Evolutionary conservation across 805 yeast species (phyloP).

Genomic region (Kodamaea lidongshanica): DNA sequence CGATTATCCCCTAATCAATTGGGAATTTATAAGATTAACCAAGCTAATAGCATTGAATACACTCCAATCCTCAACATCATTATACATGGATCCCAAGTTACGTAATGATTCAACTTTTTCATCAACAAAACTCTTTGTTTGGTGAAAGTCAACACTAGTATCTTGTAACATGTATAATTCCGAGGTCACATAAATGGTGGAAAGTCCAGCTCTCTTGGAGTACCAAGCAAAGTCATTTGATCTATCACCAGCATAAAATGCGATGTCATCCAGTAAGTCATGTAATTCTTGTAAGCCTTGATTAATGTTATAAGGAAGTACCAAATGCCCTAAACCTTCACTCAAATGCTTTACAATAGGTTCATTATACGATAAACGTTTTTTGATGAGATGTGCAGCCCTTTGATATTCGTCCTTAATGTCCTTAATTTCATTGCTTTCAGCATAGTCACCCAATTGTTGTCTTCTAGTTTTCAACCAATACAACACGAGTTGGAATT

Average conservation of each 20-base stretch:
- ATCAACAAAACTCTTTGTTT: conserved; percentile 61
- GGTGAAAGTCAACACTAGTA: conserved; percentile 44
- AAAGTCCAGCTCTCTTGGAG: conserved; percentile 68
- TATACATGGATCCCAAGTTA: conserved; percentile 53
- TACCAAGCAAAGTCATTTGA: conserved; percentile 90
- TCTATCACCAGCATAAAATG: conserved; percentile 70
- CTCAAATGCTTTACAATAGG: conserved; percentile 41
- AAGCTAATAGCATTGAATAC: conserved; percentile 60
- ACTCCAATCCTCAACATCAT: conserved; percentile 68
- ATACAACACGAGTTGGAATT: conserved; percentile 51
- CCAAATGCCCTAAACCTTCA: conserved; percentile 53
- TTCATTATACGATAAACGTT: conserved; percentile 47
- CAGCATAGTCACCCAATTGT: conserved; percentile 21
- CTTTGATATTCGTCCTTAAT: conserved; percentile 33
- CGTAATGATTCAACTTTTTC: conserved; percentile 50
- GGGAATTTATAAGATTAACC: conserved; percentile 65
- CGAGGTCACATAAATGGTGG: conserved; percentile 63
- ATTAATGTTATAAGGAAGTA: conserved; percentile 56
- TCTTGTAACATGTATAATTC: conserved; percentile 82
- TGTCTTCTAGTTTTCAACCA: conserved; percentile 42
- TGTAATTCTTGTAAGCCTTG: conserved; percentile 62
- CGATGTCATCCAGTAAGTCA: conserved; percentile 74
- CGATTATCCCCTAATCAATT: conserved; percentile 53
- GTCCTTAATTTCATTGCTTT: conserved; percentile 22
- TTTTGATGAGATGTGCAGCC: conserved; percentile 39